Evolutionary conservation across 108 stramenopile species (phyloP).

Genomic region (Parietichytrium sp.): DNA sequence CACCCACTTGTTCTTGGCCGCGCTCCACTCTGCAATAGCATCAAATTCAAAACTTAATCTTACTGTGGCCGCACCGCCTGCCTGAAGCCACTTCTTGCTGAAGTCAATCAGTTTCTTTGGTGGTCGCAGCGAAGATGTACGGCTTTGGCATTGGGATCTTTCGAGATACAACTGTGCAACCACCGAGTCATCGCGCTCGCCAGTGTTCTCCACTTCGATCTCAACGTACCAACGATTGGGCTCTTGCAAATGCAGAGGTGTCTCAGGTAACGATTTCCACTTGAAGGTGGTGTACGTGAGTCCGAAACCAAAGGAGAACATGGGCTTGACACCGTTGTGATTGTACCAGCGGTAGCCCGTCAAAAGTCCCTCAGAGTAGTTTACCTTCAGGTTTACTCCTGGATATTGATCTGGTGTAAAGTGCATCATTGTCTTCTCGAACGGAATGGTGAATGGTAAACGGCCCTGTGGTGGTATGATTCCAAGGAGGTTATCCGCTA

Average conservation of each 20-base stretch:
- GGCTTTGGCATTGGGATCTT: too few relatives aligned
- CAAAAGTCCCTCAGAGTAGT: conserved; percentile 68
- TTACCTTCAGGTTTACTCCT: conserved; percentile 42
- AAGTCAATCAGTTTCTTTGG: conserved; percentile 6
- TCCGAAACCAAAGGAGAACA: conserved; percentile 74
- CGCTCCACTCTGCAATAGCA: too few relatives aligned
- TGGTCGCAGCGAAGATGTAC: neutral
- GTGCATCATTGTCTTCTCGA: conserved; percentile 35
- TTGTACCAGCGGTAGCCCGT: conserved; percentile 74
- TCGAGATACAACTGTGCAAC: conserved; percentile 2
- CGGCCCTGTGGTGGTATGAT: conserved; percentile 59
- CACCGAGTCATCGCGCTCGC: neutral
- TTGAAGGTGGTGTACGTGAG: conserved; percentile 68
- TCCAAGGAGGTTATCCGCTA: conserved; percentile 70
- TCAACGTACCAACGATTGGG: neutral
- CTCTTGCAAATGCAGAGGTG: conserved; percentile 33
- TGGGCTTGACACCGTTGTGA: conserved; percentile 49
- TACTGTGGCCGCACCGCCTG: too few relatives aligned
- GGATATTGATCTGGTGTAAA: conserved; percentile 42
- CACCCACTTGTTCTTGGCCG: too few relatives aligned
- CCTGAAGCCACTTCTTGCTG: too few relatives aligned
- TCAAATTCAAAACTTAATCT: too few relatives aligned
- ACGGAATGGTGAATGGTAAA: conserved; percentile 66
- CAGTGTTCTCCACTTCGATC: neutral
- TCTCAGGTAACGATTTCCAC: conserved; percentile 53